phyloP scores from a whole-genome alignment of 371 early-diverging fungal genomes.

The Rhizomucor miehei region DNA sequence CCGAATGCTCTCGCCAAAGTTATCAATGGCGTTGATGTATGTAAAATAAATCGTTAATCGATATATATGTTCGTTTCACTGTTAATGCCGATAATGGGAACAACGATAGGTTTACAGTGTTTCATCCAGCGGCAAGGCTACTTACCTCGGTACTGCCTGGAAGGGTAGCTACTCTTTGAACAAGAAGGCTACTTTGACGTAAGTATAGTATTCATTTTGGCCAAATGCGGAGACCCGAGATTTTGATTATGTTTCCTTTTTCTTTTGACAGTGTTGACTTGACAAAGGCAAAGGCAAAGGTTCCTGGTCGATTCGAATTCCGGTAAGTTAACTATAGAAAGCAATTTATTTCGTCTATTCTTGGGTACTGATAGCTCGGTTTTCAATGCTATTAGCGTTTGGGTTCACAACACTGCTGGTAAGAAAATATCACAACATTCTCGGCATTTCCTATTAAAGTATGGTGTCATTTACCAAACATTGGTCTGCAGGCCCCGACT shows the following conservation, averaged over 20 bases:
- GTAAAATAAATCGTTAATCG: no score
- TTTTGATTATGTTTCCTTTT: no score
- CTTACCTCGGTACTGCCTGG: conserved; percentile 42
- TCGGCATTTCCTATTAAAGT: no score
- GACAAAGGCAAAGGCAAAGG: conserved; percentile 32
- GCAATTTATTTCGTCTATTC: background rate
- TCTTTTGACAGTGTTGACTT: conserved; percentile 33
- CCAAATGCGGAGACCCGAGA: background rate
- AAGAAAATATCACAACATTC: background rate
- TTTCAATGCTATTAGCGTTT: conserved; percentile 8
- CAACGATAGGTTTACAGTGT: conserved; percentile 37
- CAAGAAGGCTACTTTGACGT: conserved; percentile 42
- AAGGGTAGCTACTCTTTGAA: conserved; percentile 38
- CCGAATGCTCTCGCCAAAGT: conserved; percentile 41
- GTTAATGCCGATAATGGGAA: background rate
- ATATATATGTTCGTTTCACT: background rate
- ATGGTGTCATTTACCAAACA: background rate
- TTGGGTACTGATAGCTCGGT: conserved; percentile 1
- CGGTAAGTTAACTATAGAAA: conserved; percentile 26
- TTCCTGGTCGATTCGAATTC: conserved; percentile 48
- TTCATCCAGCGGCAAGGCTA: conserved; percentile 29
- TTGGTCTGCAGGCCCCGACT: conserved; percentile 30
- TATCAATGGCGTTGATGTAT: conserved; percentile 43
- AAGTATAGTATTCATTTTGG: no score
- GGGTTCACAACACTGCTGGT: conserved; percentile 28